These are phyloP conservation scores for Backusella psychrophila DNA, from an alignment of 192 early-diverging fungal species.

Conservation along the genomic window DNA sequence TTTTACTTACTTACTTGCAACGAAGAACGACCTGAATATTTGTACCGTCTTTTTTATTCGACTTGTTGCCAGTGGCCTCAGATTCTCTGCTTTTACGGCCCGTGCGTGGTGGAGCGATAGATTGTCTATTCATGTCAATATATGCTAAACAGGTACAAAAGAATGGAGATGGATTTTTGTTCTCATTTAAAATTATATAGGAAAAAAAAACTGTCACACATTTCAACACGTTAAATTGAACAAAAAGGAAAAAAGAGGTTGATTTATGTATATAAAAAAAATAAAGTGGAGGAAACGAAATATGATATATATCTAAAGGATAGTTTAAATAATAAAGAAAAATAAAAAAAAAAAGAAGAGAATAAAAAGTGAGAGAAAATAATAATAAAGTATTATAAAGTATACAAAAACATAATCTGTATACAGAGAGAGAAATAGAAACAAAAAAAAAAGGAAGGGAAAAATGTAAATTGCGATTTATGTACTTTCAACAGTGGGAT, in stretches of 20 bases:
- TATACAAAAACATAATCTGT: background rate
- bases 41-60: conserved; percentile 50
- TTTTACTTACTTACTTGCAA: conserved; percentile 54
- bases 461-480: background rate
- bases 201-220: too few relatives aligned
- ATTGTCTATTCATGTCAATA: background rate
- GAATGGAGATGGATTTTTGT: too few relatives aligned
- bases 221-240: too few relatives aligned
- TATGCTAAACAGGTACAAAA: background rate
- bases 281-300: background rate
- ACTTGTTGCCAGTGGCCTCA: background rate
- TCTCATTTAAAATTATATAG: too few relatives aligned
- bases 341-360: background rate
- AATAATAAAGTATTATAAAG: background rate
- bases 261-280: background rate
- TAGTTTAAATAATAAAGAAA: background rate
- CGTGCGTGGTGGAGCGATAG: background rate
- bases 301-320: background rate
- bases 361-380: background rate
- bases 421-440: background rate
- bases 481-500: background rate
- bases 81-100: background rate
- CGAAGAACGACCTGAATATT: conserved; percentile 84
- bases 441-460: too few relatives aligned
- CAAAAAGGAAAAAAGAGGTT: background rate